Percentiles rank a stretch among this genome's conserved stretches.
Evolutionary conservation across 352 stramenopile genomes (phyloP).

Genomic region (Globisporangium recalcitrans): DNA sequence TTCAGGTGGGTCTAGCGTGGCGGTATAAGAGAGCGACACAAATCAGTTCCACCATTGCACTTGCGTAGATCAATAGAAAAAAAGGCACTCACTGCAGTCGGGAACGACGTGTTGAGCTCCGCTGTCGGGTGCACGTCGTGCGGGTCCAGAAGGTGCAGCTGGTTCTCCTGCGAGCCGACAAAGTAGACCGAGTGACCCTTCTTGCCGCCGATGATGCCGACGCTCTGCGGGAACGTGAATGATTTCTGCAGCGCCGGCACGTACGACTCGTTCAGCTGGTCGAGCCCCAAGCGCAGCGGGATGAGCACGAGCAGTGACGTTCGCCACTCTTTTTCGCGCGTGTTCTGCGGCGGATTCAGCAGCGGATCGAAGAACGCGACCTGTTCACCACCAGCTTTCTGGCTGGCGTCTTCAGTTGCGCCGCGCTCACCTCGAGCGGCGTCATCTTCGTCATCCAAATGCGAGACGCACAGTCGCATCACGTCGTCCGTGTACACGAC

Average conservation of each 20-base stretch:
- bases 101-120: conserved; percentile 70
- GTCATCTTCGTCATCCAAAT: conserved; percentile 29
- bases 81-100: conserved; percentile 45
- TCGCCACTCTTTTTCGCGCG: conserved; percentile 65
- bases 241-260: conserved; percentile 67
- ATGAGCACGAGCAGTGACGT: conserved; percentile 89
- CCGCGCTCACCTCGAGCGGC: background rate
- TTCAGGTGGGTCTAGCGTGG: conserved; percentile 45
- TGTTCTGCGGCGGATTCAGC: conserved; percentile 55
- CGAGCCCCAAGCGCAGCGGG: conserved; percentile 88
- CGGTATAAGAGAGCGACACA: no score
- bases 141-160: conserved; percentile 80
- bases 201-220: conserved; percentile 93
- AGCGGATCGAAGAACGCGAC: conserved; percentile 81
- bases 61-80: conserved; percentile 10
- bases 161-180: conserved; percentile 85
- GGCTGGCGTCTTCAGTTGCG: background rate
- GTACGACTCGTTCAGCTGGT: conserved; percentile 81
- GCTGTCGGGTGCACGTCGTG: conserved; percentile 66
- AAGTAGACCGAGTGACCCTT: conserved; percentile 95
- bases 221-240: conserved; percentile 89
- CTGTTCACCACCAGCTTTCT: background rate
- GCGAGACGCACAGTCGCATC: conserved; percentile 60
- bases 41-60: background rate
- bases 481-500: conserved; percentile 81